phyloP scores from a whole-genome alignment of 129 eudicot genomes.

The Chrysanthemum seticuspe region DNA sequence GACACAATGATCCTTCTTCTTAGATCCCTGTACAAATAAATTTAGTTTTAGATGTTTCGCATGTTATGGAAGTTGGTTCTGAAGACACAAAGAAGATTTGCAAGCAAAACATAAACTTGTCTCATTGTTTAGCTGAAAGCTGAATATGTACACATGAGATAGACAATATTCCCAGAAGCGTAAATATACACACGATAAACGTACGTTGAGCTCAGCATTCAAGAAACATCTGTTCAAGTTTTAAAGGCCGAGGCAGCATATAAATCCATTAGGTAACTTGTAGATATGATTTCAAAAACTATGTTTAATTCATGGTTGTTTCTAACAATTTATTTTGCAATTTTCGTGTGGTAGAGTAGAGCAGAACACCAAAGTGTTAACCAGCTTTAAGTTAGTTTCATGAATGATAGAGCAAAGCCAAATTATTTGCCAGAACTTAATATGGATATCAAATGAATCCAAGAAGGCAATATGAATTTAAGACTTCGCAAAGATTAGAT shows the following conservation, averaged over 20 bases:
- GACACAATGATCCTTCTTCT: conserved; percentile 52
- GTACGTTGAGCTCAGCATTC: not conserved
- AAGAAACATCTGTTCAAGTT: not conserved
- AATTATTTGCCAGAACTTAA: conserved; percentile 10
- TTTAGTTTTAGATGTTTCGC: no score
- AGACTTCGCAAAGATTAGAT: not conserved
- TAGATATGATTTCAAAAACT: not conserved
- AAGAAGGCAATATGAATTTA: conserved; percentile 5
- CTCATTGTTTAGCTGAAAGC: not conserved
- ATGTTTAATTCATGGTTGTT: not conserved
- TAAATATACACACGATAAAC: not conserved
- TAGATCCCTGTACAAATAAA: conserved; percentile 56
- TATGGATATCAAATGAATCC: not conserved
- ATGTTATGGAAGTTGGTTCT: not conserved
- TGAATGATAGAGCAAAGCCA: conserved; percentile 5
- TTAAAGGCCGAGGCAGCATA: conserved; percentile 11
- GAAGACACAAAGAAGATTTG: not conserved
- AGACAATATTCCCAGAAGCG: no score
- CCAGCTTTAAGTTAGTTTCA: conserved; percentile 9
- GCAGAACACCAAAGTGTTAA: not conserved
- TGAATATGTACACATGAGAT: no score
- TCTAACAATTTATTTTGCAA: not conserved
- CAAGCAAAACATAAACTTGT: not conserved
- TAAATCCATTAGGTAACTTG: not conserved
- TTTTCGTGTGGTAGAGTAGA: no score